Percentiles rank a stretch among this genome's conserved stretches.
Conservation (phyloP, 1,284 basidiomycete genomes). For the Ceratobasidium sp. region DNA sequence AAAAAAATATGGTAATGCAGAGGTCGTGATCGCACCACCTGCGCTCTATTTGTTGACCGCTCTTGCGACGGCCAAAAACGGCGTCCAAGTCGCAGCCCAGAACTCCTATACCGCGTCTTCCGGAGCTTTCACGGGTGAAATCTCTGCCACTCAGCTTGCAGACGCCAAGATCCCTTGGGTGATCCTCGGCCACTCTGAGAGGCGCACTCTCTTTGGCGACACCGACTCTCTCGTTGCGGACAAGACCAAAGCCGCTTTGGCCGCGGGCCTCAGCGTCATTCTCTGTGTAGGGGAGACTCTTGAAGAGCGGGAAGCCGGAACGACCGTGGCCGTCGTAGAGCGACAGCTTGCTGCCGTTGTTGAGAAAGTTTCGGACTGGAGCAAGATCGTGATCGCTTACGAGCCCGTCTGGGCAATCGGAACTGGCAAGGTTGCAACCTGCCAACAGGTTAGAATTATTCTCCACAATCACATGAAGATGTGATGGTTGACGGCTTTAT, state of each 20-base stretch:
- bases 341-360: slow-evolving; percentile 87
- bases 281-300: slow-evolving; percentile 98
- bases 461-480: background rate
- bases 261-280: slow-evolving; percentile 85
- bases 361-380: slow-evolving; percentile 81
- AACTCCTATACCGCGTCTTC: slow-evolving; percentile 89
- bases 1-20: slow-evolving; percentile 59
- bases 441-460: slow-evolving; percentile 66
- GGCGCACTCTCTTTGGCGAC: slow-evolving; percentile 93
- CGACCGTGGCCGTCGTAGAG: slow-evolving; percentile 86
- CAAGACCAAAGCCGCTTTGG: slow-evolving; percentile 88
- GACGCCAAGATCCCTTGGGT: slow-evolving; percentile 93
- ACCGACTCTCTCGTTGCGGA: slow-evolving; percentile 85
- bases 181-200: slow-evolving; percentile 97
- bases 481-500: slow-evolving; percentile 44
- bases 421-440: slow-evolving; percentile 94
- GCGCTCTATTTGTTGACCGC: slow-evolving; percentile 82
- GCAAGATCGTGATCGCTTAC: slow-evolving; percentile 94
- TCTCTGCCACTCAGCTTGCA: slow-evolving; percentile 80
- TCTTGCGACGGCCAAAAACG: slow-evolving; percentile 66
- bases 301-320: slow-evolving; percentile 84
- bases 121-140: slow-evolving; percentile 97
- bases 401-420: slow-evolving; percentile 99
- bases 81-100: slow-evolving; percentile 88
- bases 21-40: slow-evolving; percentile 95